Evolutionary conservation across 2,329 filamentous ascomycete genomes (phyloP).

Genomic region (Ramularia endophylla): DNA sequence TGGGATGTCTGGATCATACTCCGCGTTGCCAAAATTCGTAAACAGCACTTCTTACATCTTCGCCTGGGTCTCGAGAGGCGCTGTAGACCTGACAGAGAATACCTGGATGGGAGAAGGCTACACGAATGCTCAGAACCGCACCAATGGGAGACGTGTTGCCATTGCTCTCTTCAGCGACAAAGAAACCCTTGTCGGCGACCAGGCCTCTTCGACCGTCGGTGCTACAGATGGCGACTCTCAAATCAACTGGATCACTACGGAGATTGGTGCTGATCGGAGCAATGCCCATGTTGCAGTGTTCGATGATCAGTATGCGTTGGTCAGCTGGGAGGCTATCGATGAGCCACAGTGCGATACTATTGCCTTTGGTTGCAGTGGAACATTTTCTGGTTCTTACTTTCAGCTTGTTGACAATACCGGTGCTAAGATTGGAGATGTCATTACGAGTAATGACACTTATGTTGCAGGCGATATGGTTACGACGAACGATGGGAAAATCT

Average conservation of each 20-base stretch:
- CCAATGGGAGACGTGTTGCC: constrained; percentile 55
- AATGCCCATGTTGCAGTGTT: constrained; percentile 56
- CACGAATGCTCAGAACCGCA: constrained; percentile 49
- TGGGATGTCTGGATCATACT: constrained; percentile 59
- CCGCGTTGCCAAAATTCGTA: constrained; percentile 49
- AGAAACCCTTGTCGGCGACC: constrained; percentile 47
- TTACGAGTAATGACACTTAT: constrained; percentile 47
- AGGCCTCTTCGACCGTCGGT: constrained; percentile 52
- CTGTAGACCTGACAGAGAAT: constrained; percentile 49
- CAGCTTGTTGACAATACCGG: constrained; percentile 51
- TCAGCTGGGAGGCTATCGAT: constrained; percentile 58
- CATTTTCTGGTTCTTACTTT: constrained; percentile 54
- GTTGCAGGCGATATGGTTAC: too few relatives aligned
- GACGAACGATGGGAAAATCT: too few relatives aligned
- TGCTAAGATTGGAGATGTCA: constrained; percentile 45
- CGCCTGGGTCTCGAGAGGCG: constrained; percentile 57
- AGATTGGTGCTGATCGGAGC: constrained; percentile 45
- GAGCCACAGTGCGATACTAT: constrained; percentile 50
- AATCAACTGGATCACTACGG: constrained; percentile 53
- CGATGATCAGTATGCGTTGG: constrained; percentile 46
- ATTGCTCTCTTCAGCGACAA: constrained; percentile 54
- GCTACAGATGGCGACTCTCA: constrained; percentile 51
- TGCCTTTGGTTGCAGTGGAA: constrained; percentile 56
- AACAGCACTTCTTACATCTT: constrained; percentile 52
- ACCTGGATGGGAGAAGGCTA: constrained; percentile 54